A percentile compares a stretch with the other conserved stretches of the same genome.
Evolutionary conservation across 345 rosid species (phyloP).

Genomic region (Rhizophora mangle): DNA sequence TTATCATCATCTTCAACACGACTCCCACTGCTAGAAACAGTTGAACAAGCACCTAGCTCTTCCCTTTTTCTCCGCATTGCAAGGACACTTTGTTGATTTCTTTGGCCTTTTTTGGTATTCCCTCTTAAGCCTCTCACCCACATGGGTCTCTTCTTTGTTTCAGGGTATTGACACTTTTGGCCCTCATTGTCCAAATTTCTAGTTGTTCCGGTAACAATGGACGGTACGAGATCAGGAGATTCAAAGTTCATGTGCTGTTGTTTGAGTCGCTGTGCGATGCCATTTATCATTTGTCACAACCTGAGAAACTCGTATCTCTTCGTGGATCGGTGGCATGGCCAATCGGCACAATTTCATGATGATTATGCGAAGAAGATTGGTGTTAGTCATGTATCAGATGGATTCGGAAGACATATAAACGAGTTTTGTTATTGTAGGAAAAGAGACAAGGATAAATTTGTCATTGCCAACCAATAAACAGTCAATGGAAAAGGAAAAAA

Average conservation of each 20-base stretch:
- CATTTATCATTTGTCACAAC: constrained; percentile 32
- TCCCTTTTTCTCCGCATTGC: constrained; percentile 21
- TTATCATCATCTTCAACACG: background rate
- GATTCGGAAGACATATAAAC: too few species aligned
- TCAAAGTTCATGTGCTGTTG: constrained; percentile 29
- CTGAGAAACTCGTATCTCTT: constrained; percentile 38
- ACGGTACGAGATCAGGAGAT: constrained; percentile 18
- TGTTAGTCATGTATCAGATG: constrained; percentile 15
- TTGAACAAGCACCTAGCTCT: constrained; percentile 16
- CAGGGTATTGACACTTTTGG: constrained; percentile 33
- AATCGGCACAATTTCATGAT: constrained; percentile 13
- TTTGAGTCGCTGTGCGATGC: constrained; percentile 32
- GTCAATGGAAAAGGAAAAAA: too few species aligned
- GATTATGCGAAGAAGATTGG: constrained; percentile 25
- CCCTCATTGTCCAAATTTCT: constrained; percentile 9
- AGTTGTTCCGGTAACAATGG: constrained; percentile 8
- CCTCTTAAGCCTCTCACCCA: constrained; percentile 11
- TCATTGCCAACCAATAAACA: too few species aligned
- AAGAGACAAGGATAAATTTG: too few species aligned
- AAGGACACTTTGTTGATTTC: too few species aligned
- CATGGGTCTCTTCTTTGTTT: constrained; percentile 37
- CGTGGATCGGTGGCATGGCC: constrained; percentile 34
- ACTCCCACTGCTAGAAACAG: background rate
- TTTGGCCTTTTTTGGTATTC: constrained; percentile 35
- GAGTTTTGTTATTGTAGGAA: too few species aligned